These are phyloP conservation scores for Colletotrichum ledebouriae DNA, from an alignment of 2,329 filamentous ascomycete species.

Conservation along the genomic window DNA sequence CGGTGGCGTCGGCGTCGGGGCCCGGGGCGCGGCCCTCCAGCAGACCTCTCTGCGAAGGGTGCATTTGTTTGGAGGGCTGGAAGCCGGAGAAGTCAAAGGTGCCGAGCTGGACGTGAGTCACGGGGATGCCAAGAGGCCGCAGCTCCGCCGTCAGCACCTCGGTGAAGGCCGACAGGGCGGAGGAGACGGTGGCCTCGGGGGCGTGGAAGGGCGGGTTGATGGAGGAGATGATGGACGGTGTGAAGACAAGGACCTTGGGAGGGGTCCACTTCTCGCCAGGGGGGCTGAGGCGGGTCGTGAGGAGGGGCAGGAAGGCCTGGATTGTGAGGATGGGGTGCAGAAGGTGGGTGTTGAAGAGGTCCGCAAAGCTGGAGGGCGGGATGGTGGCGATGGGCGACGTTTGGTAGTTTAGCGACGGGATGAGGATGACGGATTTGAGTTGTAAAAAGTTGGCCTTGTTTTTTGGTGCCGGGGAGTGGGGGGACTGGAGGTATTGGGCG, in stretches of 20 bases:
- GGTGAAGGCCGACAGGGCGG: conserved; percentile 88
- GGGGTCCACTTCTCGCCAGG: conserved; percentile 64
- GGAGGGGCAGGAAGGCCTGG: conserved; percentile 87
- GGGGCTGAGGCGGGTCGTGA: conserved; percentile 72
- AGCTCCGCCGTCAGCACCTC: conserved; percentile 85
- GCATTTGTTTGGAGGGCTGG: conserved; percentile 61
- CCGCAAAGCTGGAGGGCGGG: conserved; percentile 85
- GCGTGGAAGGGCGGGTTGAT: conserved; percentile 85
- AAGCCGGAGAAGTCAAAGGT: conserved; percentile 87
- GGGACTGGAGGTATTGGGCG: conserved; percentile 76
- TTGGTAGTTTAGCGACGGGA: conserved; percentile 85
- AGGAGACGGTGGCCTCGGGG: conserved; percentile 87
- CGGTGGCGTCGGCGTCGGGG: conserved; percentile 59
- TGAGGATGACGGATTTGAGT: conserved; percentile 84
- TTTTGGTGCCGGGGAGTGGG: conserved; percentile 81
- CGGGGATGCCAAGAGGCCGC: conserved; percentile 78
- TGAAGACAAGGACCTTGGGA: conserved; percentile 81
- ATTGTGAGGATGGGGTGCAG: conserved; percentile 90
- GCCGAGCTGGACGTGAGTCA: conserved; percentile 90
- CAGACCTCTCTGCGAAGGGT: conserved; percentile 53
- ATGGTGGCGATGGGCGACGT: conserved; percentile 89
- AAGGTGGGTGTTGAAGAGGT: conserved; percentile 92
- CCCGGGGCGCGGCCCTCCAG: conserved; percentile 56
- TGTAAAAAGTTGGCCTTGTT: conserved; percentile 81
- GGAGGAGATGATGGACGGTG: conserved; percentile 83